Evolutionary conservation across 345 rosid genomes (phyloP), one percentile per base, ranked within the genome.

Genomic region (Lenwebbia sp.): DNA sequence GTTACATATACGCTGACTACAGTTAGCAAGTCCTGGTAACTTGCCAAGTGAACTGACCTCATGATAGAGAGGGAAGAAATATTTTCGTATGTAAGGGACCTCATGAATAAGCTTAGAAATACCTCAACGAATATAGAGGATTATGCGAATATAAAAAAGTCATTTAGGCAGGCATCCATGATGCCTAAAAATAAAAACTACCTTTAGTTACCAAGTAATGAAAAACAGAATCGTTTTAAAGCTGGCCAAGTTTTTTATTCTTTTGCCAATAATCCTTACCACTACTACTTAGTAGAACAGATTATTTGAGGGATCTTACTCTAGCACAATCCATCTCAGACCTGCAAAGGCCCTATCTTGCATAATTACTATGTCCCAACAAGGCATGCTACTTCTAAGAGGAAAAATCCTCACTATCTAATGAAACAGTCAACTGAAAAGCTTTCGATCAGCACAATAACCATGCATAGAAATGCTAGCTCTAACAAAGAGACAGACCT

Each of bases 401-500:
- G 47, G 56, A 50, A 40, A 49, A 49, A 4, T 82, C 23, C 25
- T 82, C 54, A 82, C 33, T 22, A 15, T 49, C 55, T 30, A 62
- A 62, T 30, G 76, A 15, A 60, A 37, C 76, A 62, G 76, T 62
- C 37, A 62, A 30, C 76, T 15, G 76, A 62, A 62, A 62, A 30
- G 76, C 41, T 30, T 62, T 30, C 37, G 23, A 62, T 62, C 76
- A 62, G 76, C 11, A 26, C 51, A 82, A 50, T 14, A 41, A 82
- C 50, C 12, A 28, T 40, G 52, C 25, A 28, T 57, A 10, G 44
- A 55, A 23, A 62, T n/a, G 28, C 50, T 50, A 83, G 85, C 51
- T 62, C 62, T 52, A 86, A 88, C 83, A 84, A 54, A 82, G 83
- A 26, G 87, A 86, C 88, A 89, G 85, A 97, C 99, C 99, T 97